A percentile compares a stretch with the other conserved stretches of the same genome.
These are phyloP conservation scores for Nothopassalora personata DNA, from an alignment of 2,329 filamentous ascomycete species.

Conservation along the genomic window DNA sequence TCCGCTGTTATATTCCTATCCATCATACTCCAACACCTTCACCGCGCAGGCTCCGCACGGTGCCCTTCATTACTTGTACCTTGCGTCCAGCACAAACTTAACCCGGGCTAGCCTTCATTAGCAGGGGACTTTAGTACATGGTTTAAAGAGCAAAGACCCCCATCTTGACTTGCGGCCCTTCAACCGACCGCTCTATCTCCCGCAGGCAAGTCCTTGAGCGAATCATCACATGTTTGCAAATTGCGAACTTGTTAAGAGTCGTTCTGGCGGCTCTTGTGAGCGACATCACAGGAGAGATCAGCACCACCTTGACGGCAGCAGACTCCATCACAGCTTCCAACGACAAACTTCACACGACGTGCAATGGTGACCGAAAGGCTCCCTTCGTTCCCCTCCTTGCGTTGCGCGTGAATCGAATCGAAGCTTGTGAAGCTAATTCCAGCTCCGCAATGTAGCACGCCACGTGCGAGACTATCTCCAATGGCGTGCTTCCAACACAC, in stretches of 20 bases:
- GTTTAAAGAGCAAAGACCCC: neutral
- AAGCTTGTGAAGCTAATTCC: neutral
- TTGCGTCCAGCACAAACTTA: neutral
- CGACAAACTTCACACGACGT: neutral
- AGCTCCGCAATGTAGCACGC: neutral
- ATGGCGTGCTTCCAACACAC: neutral
- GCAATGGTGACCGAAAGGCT: neutral
- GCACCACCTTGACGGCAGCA: neutral
- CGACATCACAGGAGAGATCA: neutral
- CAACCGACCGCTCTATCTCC: neutral
- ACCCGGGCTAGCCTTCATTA: neutral
- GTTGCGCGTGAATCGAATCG: neutral
- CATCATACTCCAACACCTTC: neutral
- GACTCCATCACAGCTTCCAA: neutral
- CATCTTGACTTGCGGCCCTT: neutral
- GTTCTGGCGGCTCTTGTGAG: neutral
- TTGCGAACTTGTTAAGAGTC: neutral
- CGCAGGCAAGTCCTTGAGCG: neutral
- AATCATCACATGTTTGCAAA: neutral
- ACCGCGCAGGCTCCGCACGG: neutral
- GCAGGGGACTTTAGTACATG: neutral
- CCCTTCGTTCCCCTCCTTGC: neutral
- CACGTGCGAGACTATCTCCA: neutral
- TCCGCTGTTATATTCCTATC: neutral
- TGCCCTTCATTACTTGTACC: neutral